Evolutionary conservation across 129 eudicot genomes (phyloP).

Genomic region (Chrysanthemum seticuspe): DNA sequence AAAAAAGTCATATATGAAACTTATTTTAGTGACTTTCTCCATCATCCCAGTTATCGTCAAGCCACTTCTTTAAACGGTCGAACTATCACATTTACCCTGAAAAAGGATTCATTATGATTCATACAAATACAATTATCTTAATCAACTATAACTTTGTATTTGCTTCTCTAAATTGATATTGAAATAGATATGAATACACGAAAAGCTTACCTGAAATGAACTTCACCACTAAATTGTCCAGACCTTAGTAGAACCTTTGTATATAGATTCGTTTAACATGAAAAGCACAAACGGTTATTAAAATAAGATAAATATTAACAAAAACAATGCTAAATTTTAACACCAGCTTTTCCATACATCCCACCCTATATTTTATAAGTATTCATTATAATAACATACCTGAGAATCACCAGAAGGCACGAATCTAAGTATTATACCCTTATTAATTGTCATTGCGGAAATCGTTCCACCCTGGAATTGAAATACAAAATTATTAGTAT

Average conservation of each 20-base stretch:
- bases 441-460: slow-evolving; percentile 88
- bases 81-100: too few species aligned
- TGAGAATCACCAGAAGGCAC: slow-evolving; percentile 73
- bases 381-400: slow-evolving; percentile 35
- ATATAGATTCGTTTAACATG: slow-evolving; percentile 28
- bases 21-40: too few species aligned
- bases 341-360: neutral
- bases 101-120: too few species aligned
- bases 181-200: neutral
- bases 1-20: too few species aligned
- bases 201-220: slow-evolving; percentile 66
- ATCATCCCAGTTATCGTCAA: too few species aligned
- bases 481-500: neutral
- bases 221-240: slow-evolving; percentile 85
- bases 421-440: slow-evolving; percentile 90
- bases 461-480: slow-evolving; percentile 78
- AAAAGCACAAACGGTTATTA: slow-evolving; percentile 12
- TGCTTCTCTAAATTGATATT: too few species aligned
- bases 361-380: neutral
- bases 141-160: too few species aligned
- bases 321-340: slow-evolving; percentile 8
- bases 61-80: too few species aligned
- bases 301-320: slow-evolving; percentile 10
- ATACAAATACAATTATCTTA: too few species aligned
- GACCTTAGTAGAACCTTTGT: slow-evolving; percentile 66